Evolutionary conservation across 164 flowering plant species (phyloP), one percentile per base, ranked within the genome.

Genomic region (Berberis thunbergii): DNA sequence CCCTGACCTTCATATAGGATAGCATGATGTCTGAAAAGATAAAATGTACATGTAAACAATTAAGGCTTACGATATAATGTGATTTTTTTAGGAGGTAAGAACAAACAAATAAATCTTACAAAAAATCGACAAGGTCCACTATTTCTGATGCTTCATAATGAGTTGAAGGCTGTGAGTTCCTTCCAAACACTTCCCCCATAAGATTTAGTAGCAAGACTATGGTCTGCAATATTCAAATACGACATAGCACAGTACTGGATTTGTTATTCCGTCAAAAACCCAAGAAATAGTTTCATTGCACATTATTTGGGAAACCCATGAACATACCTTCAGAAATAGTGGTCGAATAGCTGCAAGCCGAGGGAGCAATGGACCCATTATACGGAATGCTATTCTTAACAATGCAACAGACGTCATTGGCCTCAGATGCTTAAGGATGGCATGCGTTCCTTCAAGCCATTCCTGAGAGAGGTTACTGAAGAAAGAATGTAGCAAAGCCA

Each of bases 1-100:
- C 96, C 96, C 67, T 94, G 97, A 45, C 99, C 97, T 78, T 95
- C 99, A 62, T 89, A 95, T 62, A 91, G 87, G 57, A 91, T 79
- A 39, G 84, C 75, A 69, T 95, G 99, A 75, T 95, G 94, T 43
- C 99, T 95, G 86, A 64, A 67, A 74, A 57, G 4, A 76, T 5
- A 69, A 59, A 57, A 43, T 61, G 62, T 10, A 66, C 45, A 70
- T 11, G 26, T 7, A 7, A 6, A 11, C 49, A 4, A 75, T 11
- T 52, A 10, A 1, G n/a, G 8, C 13, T 52, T 52, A 52, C 1
- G 9, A 52, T 26, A 10, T 26, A 52, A 52, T 1, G n/a, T 10
- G 49, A 52, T 7, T 12, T 3, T 3, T 4, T 10, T 10, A 52
- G 3, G n/a, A 56, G 26, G 3, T 49, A 62, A 38, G 9, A 55